These are phyloP conservation scores for Trametes sanguinea DNA, from an alignment of 768 basidiomycete species.

Conservation along the genomic window DNA sequence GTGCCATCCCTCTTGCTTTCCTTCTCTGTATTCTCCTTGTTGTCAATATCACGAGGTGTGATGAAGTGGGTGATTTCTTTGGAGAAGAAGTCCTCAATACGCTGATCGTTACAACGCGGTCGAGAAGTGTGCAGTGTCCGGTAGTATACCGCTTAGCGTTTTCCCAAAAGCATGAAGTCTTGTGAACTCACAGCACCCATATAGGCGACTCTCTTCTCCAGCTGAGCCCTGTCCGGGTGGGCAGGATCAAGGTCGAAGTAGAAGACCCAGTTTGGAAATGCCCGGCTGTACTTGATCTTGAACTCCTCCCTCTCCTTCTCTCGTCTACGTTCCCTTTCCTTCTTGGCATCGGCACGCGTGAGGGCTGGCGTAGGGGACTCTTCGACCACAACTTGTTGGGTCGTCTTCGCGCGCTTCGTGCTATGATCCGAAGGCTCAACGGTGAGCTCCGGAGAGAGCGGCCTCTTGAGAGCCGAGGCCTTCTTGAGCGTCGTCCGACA, in stretches of 20 bases:
- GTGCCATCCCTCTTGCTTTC: conserved; percentile 25
- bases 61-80: conserved; percentile 86
- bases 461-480: conserved; percentile 44
- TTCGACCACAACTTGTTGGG: conserved; percentile 1
- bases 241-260: conserved; percentile 73
- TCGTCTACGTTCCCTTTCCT: conserved; percentile 47
- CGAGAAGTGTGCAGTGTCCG: too few relatives aligned
- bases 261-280: conserved; percentile 84
- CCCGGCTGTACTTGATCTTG: conserved; percentile 78
- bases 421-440: conserved; percentile 35
- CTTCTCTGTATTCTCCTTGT: conserved; percentile 80
- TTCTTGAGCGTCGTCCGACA: conserved; percentile 29
- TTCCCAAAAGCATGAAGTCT: neutral
- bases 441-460: conserved; percentile 52
- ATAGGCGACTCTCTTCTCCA: conserved; percentile 59
- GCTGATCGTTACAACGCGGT: conserved; percentile 43
- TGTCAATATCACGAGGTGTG: conserved; percentile 47
- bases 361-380: conserved; percentile 22
- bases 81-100: conserved; percentile 87
- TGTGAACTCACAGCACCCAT: conserved; percentile 74
- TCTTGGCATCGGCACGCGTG: conserved; percentile 39
- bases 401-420: conserved; percentile 49
- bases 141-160: neutral
- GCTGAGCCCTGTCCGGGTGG: conserved; percentile 41
- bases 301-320: conserved; percentile 64